Conservation (phyloP, 2,329 filamentous ascomycete genomes). For the Dendryphion nanum region DNA sequence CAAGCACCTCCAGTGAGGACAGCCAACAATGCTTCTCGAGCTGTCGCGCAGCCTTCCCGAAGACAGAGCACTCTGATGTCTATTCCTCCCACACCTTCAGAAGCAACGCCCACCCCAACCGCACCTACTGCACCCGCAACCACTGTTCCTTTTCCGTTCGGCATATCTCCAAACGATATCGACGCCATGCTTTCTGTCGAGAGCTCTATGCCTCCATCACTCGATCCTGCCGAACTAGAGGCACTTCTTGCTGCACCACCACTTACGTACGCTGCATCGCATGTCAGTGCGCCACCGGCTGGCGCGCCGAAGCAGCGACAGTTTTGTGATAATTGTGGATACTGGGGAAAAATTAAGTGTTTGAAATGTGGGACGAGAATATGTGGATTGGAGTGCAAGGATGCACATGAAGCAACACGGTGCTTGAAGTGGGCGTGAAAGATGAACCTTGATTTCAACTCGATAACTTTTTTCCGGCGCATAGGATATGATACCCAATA, state of each 20-base stretch:
- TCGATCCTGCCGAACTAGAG: conserved; percentile 62
- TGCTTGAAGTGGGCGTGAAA: conserved; percentile 36
- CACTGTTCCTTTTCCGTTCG: background rate
- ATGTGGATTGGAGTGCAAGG: conserved; percentile 74
- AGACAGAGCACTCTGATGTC: conserved; percentile 24
- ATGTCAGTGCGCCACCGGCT: conserved; percentile 40
- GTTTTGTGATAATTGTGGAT: conserved; percentile 80
- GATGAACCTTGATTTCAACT: background rate
- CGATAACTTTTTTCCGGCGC: background rate
- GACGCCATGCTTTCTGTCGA: conserved; percentile 56
- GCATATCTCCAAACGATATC: conserved; percentile 8
- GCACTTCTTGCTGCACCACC: conserved; percentile 63
- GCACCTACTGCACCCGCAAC: conserved; percentile 3
- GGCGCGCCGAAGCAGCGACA: conserved; percentile 53
- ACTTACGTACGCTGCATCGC: conserved; percentile 66
- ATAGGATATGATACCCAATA: background rate
- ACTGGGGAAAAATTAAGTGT: conserved; percentile 76
- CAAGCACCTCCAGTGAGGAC: conserved; percentile 19
- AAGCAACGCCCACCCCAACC: conserved; percentile 23
- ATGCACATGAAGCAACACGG: conserved; percentile 69
- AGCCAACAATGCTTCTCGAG: conserved; percentile 10
- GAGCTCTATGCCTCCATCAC: conserved; percentile 58
- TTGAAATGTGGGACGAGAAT: conserved; percentile 74
- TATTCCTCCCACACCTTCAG: conserved; percentile 23
- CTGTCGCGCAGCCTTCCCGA: conserved; percentile 16